Percentiles rank a stretch among this genome's conserved stretches.
Conservation (phyloP, 1,139 yeast genomes). For the Lodderomyces orthopsilosis region DNA sequence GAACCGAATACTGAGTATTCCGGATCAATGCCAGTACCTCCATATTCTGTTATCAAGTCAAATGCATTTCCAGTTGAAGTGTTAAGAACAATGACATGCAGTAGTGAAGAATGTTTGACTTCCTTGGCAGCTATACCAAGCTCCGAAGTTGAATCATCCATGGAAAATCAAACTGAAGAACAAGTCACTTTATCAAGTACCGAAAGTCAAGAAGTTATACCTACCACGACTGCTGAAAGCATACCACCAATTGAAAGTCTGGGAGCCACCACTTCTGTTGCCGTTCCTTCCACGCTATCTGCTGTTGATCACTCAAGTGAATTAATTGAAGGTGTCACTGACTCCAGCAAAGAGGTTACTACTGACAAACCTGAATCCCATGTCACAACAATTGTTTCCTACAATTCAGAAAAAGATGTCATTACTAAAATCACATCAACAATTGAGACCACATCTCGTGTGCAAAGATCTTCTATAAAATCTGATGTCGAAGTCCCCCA, state of each 20-base stretch:
- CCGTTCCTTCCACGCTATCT: not conserved
- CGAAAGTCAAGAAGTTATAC: not conserved
- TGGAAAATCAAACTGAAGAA: not conserved
- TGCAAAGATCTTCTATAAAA: not conserved
- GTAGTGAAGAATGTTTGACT: not conserved
- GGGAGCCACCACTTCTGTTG: not conserved
- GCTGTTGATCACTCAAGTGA: not conserved
- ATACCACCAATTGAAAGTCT: not conserved
- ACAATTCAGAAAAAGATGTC: constrained; percentile 10
- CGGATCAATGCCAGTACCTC: not conserved
- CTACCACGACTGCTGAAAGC: not conserved
- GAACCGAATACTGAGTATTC: not conserved
- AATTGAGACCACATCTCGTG: constrained; percentile 10
- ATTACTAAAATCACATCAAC: constrained; percentile 24
- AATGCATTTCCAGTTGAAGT: not conserved
- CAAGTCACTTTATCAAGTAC: not conserved
- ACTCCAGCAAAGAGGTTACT: not conserved
- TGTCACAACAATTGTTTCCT: not conserved
- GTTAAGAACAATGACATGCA: not conserved
- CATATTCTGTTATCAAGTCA: not conserved
- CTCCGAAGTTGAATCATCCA: not conserved
- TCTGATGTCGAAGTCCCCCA: not conserved
- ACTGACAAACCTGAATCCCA: not conserved
- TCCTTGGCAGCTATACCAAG: not conserved
- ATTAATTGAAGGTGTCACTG: not conserved